phyloP scores from a whole-genome alignment of 73 alveolate genomes.

The Durusdinium trenchii region DNA sequence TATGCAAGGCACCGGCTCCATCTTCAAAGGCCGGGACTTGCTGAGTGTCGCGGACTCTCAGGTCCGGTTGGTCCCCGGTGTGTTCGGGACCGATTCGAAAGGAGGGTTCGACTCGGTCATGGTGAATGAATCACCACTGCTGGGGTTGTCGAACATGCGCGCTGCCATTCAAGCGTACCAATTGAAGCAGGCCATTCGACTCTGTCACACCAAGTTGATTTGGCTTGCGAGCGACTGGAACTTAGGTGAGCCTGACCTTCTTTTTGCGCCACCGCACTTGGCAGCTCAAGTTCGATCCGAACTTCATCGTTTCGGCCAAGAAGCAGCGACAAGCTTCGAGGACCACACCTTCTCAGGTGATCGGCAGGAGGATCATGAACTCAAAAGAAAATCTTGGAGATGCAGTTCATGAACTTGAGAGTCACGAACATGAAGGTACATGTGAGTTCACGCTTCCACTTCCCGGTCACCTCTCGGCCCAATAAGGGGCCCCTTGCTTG shows the following conservation, averaged over 20 bases:
- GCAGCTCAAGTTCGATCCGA: neutral
- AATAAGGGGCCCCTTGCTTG: too few relatives aligned
- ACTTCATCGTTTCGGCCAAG: neutral
- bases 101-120: neutral
- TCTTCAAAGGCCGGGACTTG: neutral
- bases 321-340: neutral
- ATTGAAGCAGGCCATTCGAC: neutral
- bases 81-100: neutral
- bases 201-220: neutral
- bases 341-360: neutral
- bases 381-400: neutral
- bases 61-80: neutral
- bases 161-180: neutral
- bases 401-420: neutral
- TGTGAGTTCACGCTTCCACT: too few relatives aligned
- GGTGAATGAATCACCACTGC: neutral
- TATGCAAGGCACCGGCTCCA: neutral
- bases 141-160: neutral
- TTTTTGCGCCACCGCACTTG: neutral
- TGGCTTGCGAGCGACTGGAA: conserved; percentile 27
- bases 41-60: neutral
- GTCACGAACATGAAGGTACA: too few relatives aligned
- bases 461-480: too few relatives aligned
- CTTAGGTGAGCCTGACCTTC: neutral
- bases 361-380: neutral